These are phyloP conservation scores for Phytophthora citricola DNA, from an alignment of 352 stramenopile genomes.

Conservation along the genomic window DNA sequence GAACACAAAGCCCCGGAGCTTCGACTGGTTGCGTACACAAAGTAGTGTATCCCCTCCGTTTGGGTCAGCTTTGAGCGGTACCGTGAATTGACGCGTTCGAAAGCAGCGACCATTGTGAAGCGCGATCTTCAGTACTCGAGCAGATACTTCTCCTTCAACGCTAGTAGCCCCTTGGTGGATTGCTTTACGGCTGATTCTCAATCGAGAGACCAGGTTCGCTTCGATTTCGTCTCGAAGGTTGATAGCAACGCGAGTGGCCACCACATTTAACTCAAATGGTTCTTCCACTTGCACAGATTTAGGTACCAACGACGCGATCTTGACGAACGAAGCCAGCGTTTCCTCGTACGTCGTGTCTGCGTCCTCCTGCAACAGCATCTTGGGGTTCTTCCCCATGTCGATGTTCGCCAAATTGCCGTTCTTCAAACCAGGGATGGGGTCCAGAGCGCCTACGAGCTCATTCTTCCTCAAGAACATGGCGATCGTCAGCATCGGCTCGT, in stretches of 20 bases:
- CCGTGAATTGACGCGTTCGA: slow-evolving; percentile 61
- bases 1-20: slow-evolving; percentile 78
- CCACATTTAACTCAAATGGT: slow-evolving; percentile 63
- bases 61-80: slow-evolving; percentile 73
- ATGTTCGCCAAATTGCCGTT: slow-evolving; percentile 76
- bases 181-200: slow-evolving; percentile 68
- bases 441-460: slow-evolving; percentile 84
- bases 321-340: slow-evolving; percentile 59
- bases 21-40: slow-evolving; percentile 53
- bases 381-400: slow-evolving; percentile 69
- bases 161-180: slow-evolving; percentile 55
- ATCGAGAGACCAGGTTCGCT: slow-evolving; percentile 59
- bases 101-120: slow-evolving; percentile 92
- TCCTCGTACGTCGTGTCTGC: slow-evolving; percentile 56
- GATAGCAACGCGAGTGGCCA: slow-evolving; percentile 61
- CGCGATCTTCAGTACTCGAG: slow-evolving; percentile 82
- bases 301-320: slow-evolving; percentile 67
- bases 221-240: slow-evolving; percentile 80
- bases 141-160: slow-evolving; percentile 74
- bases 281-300: slow-evolving; percentile 65
- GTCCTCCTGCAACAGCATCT: slow-evolving; percentile 58
- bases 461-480: slow-evolving; percentile 83
- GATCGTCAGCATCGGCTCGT: slow-evolving; percentile 66
- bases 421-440: slow-evolving; percentile 79
- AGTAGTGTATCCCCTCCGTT: slow-evolving; percentile 73